Conservation (phyloP, 2,329 filamentous ascomycete species). For the Colletotrichum agaves region DNA sequence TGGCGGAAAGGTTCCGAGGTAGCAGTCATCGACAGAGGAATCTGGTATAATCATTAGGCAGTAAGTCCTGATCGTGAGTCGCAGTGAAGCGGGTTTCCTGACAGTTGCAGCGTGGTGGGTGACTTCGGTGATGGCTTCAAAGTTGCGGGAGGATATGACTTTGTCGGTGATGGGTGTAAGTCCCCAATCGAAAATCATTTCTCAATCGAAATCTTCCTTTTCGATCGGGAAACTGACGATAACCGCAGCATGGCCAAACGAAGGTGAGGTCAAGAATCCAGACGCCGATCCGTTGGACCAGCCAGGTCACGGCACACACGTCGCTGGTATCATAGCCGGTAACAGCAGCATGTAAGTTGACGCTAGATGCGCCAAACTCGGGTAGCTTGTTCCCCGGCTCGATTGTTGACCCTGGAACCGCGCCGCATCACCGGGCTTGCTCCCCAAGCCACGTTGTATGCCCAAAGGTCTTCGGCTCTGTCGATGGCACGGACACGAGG, state of each 20-base stretch:
- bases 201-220: conserved; percentile 33
- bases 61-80: neutral
- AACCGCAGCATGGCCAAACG: conserved; percentile 36
- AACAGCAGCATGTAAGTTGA: conserved; percentile 26
- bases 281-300: conserved; percentile 50
- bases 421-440: conserved; percentile 26
- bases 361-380: neutral
- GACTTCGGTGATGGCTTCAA: conserved; percentile 32
- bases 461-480: conserved; percentile 31
- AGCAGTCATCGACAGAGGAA: conserved; percentile 29
- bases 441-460: conserved; percentile 29
- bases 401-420: neutral
- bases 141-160: conserved; percentile 31
- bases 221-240: neutral
- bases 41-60: conserved; percentile 33
- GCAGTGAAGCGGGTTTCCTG: neutral
- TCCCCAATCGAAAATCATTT: neutral
- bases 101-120: conserved; percentile 24
- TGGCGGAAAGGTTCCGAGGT: conserved; percentile 29
- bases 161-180: conserved; percentile 31
- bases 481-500: conserved; percentile 35
- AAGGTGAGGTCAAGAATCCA: conserved; percentile 42
- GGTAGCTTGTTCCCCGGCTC: neutral
- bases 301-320: conserved; percentile 51
- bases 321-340: conserved; percentile 45